Base-by-base conservation (phyloP, 176 grass and related monocot species). In the Bonia amplexicaulis region DNA sequence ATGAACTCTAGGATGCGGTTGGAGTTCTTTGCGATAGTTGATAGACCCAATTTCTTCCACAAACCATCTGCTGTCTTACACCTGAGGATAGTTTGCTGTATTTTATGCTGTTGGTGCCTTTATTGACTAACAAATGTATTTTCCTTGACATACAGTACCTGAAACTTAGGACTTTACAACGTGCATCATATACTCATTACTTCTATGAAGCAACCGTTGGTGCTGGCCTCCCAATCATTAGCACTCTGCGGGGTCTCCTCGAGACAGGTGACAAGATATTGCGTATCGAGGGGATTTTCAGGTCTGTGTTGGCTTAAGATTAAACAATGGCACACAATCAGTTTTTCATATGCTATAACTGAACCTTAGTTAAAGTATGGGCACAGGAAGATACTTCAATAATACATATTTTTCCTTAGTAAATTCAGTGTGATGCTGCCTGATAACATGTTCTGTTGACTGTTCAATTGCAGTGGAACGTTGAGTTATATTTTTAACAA, bases 121-220 rank as follows among this genome's bases (percentile, higher is more conserved):
- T 76, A 22, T 55, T 31, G 35, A 69, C 63, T 76, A 70, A 81
- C 25, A 51, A 55, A 60, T 35, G 0, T 26, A 59, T 75, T 85
- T 53, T 1, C 47, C 47, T 31, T 85, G 53, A 71, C 67, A 27
- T 87, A 77, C 85, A 99, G 96, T 99, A 99, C 79, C 84, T 94
- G 70, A 99, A 92, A 84, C 60, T 96, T 77, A 89, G 93, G 62
- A 91, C 78, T 63, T 70, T 99, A 60, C 96, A 99, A 45, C 90
- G 96, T 80, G 65, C 74, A 49, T 96, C 91, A 23, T 99, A 99
- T 83, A 99, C 96, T n/a, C 96, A 99, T 88, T 99, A 99, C 77
- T 99, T 99, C 80, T 99, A 99, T 84, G 96, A 99, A 94, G 96
- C 96, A 86, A 99, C 96, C 57, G 96, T 99, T 84, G 96, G 96